Evolutionary conservation across 1,284 basidiomycete genomes (phyloP).

Genomic region (Malassezia cuniculi): DNA sequence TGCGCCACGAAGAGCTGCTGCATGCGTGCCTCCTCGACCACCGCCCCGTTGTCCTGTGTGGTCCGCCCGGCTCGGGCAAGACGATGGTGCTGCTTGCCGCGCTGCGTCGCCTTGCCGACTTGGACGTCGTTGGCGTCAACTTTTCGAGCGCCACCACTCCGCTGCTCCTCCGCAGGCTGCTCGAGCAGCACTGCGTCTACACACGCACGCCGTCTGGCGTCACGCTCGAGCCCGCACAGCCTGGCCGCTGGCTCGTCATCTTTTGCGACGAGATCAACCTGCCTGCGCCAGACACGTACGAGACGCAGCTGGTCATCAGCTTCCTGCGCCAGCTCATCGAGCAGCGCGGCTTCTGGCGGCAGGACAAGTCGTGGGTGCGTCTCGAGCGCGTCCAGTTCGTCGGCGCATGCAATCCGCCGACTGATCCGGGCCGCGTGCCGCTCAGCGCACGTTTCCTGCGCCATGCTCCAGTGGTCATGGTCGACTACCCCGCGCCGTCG

Average conservation of each 20-base stretch:
- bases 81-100: constrained; percentile 99
- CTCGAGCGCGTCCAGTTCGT: constrained; percentile 98
- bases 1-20: constrained; percentile 93
- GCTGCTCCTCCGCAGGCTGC: constrained; percentile 93
- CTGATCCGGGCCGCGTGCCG: constrained; percentile 98
- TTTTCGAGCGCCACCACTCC: constrained; percentile 98
- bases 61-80: constrained; percentile 96
- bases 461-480: constrained; percentile 97
- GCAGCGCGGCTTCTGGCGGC: constrained; percentile 84
- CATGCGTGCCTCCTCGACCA: constrained; percentile 99
- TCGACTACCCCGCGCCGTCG: constrained; percentile 93
- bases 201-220: constrained; percentile 95
- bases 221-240: constrained; percentile 79
- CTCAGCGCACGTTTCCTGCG: constrained; percentile 91
- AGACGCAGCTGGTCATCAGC: constrained; percentile 94
- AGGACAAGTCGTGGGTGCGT: constrained; percentile 92
- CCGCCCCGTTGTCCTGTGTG: constrained; percentile 95
- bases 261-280: constrained; percentile 99
- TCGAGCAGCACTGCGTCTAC: constrained; percentile 99
- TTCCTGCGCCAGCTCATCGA: constrained; percentile 96
- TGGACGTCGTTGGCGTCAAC: constrained; percentile 97
- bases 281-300: constrained; percentile 92
- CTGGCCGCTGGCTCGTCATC: constrained; percentile 93
- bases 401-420: constrained; percentile 97
- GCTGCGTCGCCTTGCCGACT: constrained; percentile 87